These are phyloP conservation scores for Gossypium davidsonii DNA, from an alignment of 441 rosid genomes.

Conservation along the genomic window DNA sequence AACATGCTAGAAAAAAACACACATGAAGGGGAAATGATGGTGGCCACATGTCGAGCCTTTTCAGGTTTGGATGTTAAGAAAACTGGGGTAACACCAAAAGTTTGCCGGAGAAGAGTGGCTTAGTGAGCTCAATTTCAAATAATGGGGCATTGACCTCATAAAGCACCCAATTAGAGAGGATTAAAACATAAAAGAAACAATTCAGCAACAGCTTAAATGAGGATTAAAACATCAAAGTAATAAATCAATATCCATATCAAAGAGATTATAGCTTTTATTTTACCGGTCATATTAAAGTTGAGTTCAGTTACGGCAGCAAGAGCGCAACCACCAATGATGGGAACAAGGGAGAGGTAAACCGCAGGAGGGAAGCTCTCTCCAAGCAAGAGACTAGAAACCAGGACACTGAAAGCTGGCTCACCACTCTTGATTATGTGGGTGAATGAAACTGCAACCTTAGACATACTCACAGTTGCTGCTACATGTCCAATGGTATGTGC, in stretches of 20 bases:
- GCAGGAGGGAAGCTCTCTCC: conserved; percentile 80
- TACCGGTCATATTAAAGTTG: conserved; percentile 90
- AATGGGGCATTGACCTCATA: too few species aligned
- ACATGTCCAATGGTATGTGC: conserved; percentile 81
- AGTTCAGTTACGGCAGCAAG: conserved; percentile 94
- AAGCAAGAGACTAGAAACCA: conserved; percentile 58
- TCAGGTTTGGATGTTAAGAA: not conserved
- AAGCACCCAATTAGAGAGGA: too few species aligned
- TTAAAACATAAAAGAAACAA: not conserved
- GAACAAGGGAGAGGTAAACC: conserved; percentile 76
- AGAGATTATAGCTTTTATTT: not conserved
- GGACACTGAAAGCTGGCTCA: conserved; percentile 69
- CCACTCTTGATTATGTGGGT: conserved; percentile 74
- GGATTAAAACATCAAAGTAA: not conserved
- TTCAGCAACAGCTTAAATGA: not conserved
- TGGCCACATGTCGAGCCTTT: too few species aligned
- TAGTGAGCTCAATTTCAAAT: not conserved
- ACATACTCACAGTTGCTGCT: conserved; percentile 80
- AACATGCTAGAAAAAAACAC: too few species aligned
- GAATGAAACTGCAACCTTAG: conserved; percentile 60
- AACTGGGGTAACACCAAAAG: not conserved
- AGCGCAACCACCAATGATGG: conserved; percentile 94
- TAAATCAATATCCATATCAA: not conserved
- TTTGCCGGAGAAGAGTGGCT: not conserved
- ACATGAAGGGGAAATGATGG: too few species aligned